Conservation (phyloP, 129 eudicot species). For the Pittosporum tobira region DNA sequence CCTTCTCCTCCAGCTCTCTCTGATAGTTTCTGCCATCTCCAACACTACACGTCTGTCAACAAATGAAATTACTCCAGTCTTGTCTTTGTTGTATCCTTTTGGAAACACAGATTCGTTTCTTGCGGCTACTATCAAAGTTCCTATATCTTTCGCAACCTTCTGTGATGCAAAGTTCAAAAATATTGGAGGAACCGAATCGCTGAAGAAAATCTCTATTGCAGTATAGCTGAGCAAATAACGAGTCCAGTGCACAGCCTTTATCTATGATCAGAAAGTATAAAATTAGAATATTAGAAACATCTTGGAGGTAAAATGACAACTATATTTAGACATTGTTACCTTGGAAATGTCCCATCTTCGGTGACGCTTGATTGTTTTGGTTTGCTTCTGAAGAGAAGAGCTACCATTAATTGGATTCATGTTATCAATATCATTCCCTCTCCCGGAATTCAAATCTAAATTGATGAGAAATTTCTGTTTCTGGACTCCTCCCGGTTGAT, state of each 20-base stretch:
- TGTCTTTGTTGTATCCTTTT: conserved; percentile 70
- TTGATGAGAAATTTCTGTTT: conserved; percentile 41
- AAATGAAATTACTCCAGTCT: conserved; percentile 65
- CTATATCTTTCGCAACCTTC: conserved; percentile 86
- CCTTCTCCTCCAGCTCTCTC: conserved; percentile 97
- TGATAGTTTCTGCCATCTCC: conserved; percentile 92
- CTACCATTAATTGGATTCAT: conserved; percentile 30
- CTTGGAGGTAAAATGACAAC: background rate
- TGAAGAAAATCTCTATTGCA: conserved; percentile 88
- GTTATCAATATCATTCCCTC: conserved; percentile 28
- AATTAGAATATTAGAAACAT: conserved; percentile 3
- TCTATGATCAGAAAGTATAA: conserved; percentile 31
- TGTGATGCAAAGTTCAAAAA: conserved; percentile 82
- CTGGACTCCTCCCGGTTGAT: conserved; percentile 36
- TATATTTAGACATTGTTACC: conserved; percentile 28
- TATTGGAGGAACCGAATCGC: conserved; percentile 71
- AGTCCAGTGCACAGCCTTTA: conserved; percentile 98
- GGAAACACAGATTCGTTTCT: conserved; percentile 63
- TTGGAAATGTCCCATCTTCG: conserved; percentile 83
- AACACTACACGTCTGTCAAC: conserved; percentile 86
- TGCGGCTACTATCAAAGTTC: conserved; percentile 65
- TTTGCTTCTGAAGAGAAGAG: conserved; percentile 47
- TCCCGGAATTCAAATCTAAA: conserved; percentile 37
- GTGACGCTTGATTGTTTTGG: conserved; percentile 67
- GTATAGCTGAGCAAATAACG: conserved; percentile 90